Evolutionary conservation across 441 rosid species (phyloP), one percentile per base, ranked within the genome.

Genomic region (Biscutella auriculata): DNA sequence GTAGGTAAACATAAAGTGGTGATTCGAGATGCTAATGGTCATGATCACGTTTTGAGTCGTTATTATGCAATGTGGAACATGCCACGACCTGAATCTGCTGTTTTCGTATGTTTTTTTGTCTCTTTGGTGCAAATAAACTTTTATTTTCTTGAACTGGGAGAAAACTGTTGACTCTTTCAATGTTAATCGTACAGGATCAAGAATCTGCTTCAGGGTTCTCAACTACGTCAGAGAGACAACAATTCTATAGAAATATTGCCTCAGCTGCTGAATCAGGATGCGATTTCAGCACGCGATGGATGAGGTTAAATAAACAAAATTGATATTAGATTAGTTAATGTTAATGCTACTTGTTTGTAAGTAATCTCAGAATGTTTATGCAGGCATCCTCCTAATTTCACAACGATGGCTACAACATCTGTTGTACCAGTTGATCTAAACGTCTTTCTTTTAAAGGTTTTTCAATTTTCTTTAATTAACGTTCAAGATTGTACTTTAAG

Each of bases 271-370:
- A 87, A 81, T 75, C 96, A 10, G 99, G 99, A 48, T 79, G 82
- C 77, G 99, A 87, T 73, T 89, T 93, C 62, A 83, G 91, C 68
- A 71, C 88, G 21, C 79, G 94, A 69, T 93, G 96, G 99, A 89
- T 89, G 97, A 85, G 93, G 95, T 87, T 45, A 43, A 43, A 7
- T 11, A 5, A 21, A 19, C 14, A 2, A 27, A 30, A 59, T 8
- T 65, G 4, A 47, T 27, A n/a, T 23, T 46, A 21, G 6, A 42
- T 12, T 27, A 19, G 17, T 33, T 25, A 0, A 26, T 49, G 42
- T 32, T 9, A n/a, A 3, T 25, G 10, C 2, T 12, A 5, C n/a
- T 33, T 32, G 10, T 19, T 26, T 5, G 16, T 11, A 29, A 0
- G 8, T 13, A 35, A 8, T 32, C 15, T 21, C 34, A 19, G 8